Evolutionary conservation across 106 monocot genomes (phyloP), one percentile per base, ranked within the genome.

Genomic region (Acanthochlamys bracteata): DNA sequence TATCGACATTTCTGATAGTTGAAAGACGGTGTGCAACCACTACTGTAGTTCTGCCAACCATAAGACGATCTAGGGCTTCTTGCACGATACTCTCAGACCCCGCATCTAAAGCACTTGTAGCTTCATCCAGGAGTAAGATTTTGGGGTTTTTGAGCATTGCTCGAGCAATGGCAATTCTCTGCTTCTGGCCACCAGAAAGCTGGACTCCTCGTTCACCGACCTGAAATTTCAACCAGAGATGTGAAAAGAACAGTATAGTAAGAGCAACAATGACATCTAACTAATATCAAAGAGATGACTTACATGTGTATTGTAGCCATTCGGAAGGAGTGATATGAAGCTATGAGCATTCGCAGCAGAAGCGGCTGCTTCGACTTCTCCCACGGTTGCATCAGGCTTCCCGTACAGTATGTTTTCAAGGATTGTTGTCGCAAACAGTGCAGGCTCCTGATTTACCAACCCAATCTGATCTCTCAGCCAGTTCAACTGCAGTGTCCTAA

Each of bases 391-490:
- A 79, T 84, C 86, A 58, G 86, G 82, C 70, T 88, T 92, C 54
- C 92, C 98, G 61, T 88, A 92, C 8, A 99, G 74, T 77, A 99
- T 86, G 52, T 99, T 99, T 67, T 99, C 92, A 63, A 89, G 81
- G 74, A 99, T 92, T 10, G 83, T 89, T 0, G 92, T 85, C 20
- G 98, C 92, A 79, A 99, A 99, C 60, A 99, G 85, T 62, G 92
- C 92, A 19, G 98, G 98, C 42, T 99, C 98, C 82, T 99, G 98
- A 69, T 89, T 92, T 67, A 99, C 98, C 39, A 99, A 76, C 23
- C 98, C 98, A 60, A 92, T 92, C 75, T 99, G 98, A 0, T 92
- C 98, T 67, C 98, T 88, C 47, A 99, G 64, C 98, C 98, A 99
- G 61, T 46, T 75, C 55, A 99, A 53, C 25, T 89, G 88, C 62